Base-by-base conservation (phyloP, 225 moss, liverwort and hornwort genomes). In the Marchantia paleacea region DNA sequence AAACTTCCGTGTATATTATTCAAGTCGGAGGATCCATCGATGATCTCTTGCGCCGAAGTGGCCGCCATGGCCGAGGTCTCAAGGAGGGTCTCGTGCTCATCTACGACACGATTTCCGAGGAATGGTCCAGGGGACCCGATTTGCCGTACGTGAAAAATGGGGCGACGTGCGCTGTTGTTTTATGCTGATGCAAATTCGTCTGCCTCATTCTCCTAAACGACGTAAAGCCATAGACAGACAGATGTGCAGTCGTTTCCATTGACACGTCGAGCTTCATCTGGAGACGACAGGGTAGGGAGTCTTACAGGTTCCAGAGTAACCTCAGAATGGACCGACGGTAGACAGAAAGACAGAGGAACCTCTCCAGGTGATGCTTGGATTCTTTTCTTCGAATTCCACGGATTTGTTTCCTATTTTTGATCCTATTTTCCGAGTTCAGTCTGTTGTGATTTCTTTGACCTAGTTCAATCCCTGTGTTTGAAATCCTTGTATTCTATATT, bases 21-120 rank as follows among this genome's bases (percentile, higher is more conserved):
- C 93, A 94, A 85, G 93, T 94, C 62, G 93, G 93, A 78, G 93
- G 93, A 63, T 92, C 93, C 53, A 94, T 94, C 81, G 93, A 92
- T 78, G 93, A 94, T 84, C 89, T 94, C 31, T 84, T 94, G 75
- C 90, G 92, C 82, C 87, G 93, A 76, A 92, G 90, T 75, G 90
- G 93, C 54, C 90, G 90, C 55, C 88, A 89, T 69, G 89, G 89
- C 11, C 88, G 93, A 72, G 93, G 92, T 50, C 85, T 88, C 6
- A 92, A 92, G 85, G 91, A 90, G 74, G 90, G 90, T 54, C 89
- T 94, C 61, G 93, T 94, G 65, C 89, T 94, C 71, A 85, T 92
- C 49, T 94, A 92, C 75, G 88, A 94, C 75, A 92, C 93, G 22
- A 66, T 87, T 53, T 84, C 90, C 15, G 89, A 88, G 55, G 90